A percentile compares a stretch with the other conserved stretches of the same genome.
These are phyloP conservation scores for Aspergillus thermomutatus DNA, from an alignment of 2,329 filamentous ascomycete species.

Conservation along the genomic window DNA sequence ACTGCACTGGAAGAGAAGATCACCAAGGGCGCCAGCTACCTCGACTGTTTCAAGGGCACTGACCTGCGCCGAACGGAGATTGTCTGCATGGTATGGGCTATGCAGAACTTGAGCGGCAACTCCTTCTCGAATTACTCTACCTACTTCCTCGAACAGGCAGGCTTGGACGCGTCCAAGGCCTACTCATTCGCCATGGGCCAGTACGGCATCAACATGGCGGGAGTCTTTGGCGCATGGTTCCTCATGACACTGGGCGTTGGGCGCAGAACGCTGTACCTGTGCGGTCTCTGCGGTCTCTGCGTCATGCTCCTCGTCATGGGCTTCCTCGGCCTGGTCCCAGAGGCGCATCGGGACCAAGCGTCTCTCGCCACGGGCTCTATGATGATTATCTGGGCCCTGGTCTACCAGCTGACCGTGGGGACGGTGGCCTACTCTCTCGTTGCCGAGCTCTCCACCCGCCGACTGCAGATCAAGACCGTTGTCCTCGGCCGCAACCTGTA, in stretches of 20 bases:
- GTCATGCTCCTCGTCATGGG: constrained; percentile 78
- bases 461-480: constrained; percentile 87
- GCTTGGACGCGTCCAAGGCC: constrained; percentile 47
- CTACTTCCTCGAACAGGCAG: constrained; percentile 57
- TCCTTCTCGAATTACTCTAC: constrained; percentile 64
- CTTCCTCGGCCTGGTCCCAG: constrained; percentile 72
- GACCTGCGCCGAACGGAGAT: constrained; percentile 77
- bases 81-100: constrained; percentile 62
- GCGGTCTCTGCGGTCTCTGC: constrained; percentile 70
- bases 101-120: constrained; percentile 63
- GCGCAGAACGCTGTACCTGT: constrained; percentile 71
- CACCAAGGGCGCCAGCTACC: constrained; percentile 69
- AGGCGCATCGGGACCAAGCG: constrained; percentile 54
- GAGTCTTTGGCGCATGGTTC: constrained; percentile 77
- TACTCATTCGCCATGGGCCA: constrained; percentile 59
- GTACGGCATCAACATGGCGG: constrained; percentile 69
- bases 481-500: constrained; percentile 78
- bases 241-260: constrained; percentile 74
- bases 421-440: constrained; percentile 89
- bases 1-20: constrained; percentile 75
- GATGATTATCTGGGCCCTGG: constrained; percentile 77
- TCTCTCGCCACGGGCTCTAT: constrained; percentile 79
- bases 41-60: constrained; percentile 78
- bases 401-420: constrained; percentile 83
- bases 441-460: constrained; percentile 74